Base-by-base conservation (phyloP, 2,329 filamentous ascomycete genomes). In the Bipolaris victoriae region DNA sequence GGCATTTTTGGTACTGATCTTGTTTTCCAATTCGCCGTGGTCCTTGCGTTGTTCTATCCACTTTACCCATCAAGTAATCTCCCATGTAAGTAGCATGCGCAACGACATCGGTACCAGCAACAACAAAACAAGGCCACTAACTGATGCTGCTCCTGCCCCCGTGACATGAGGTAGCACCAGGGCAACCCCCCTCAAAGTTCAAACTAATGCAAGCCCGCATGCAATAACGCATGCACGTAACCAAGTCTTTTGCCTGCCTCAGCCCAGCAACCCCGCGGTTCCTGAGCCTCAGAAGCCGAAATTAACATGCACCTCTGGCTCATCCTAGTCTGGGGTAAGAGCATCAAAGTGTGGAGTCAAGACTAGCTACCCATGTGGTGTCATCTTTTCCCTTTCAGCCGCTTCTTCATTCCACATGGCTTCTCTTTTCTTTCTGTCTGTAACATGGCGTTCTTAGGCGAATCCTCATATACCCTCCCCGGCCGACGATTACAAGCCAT, bases 281-380 rank as follows among this genome's bases (percentile, higher is more conserved):
- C 64, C 66, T 68, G 66, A 64, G 63, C 62, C 61, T 60, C 61
- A 64, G 54, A 61, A 63, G 60, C 62, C 62, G 57, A 60, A 58
- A 57, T 48, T 55, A 58, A 55, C 26, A 22, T 49, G 39, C 39
- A 41, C 10, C 43, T 22, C 39, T 22, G 47, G 11, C 16, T 35
- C 33, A 26, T 26, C 36, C 18, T 36, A 35, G 45, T 48, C 45
- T 48, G 45, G 45, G 45, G 45, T 48, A 48, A 37, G 36, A 10
- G 33, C 16, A 24, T 5, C 18, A 6, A 48, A 48, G 31, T 48
- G 45, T 48, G 45, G 45, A 24, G 31, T 13, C 31, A 33, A 20
- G 16, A 26, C 22, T n/a, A 9, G 16, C 26, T 26, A 31, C 41
- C 41, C 24, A 26, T 29, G 24, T 18, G 7, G 26, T 26, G 26